Evolutionary conservation across 1,284 basidiomycete species (phyloP).

Genomic region (Agroathelia rolfsii): DNA sequence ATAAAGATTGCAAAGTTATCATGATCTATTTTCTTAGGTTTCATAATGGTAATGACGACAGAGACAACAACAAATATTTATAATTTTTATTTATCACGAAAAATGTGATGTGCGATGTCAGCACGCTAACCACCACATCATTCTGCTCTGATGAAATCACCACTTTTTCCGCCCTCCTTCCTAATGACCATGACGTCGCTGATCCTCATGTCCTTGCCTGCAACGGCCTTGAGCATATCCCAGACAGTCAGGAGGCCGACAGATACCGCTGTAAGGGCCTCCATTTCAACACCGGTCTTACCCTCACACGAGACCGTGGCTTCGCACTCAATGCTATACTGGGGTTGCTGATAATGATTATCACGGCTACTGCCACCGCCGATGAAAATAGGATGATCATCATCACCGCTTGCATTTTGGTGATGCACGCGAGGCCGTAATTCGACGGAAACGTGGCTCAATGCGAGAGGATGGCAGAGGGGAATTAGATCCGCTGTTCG

Average conservation of each 20-base stretch:
- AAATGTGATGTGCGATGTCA: too few species aligned
- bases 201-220: conserved; percentile 76
- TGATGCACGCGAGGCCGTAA: conserved; percentile 7
- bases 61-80: too few species aligned
- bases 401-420: conserved; percentile 3
- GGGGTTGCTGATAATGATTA: conserved; percentile 10
- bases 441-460: conserved; percentile 64
- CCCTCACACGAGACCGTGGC: conserved; percentile 68
- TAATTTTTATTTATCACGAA: too few species aligned
- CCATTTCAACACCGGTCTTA: conserved; percentile 89
- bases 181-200: conserved; percentile 52
- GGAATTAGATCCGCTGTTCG: conserved; percentile 77
- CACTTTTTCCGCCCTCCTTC: conserved; percentile 71
- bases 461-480: conserved; percentile 71
- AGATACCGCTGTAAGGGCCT: conserved; percentile 79
- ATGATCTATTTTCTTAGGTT: too few species aligned
- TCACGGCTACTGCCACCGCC: conserved; percentile 5
- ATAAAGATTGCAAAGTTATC: too few species aligned
- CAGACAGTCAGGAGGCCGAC: conserved; percentile 77
- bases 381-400: conserved; percentile 5
- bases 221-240: conserved; percentile 90
- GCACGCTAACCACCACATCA: not conserved
- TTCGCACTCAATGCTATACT: conserved; percentile 50
- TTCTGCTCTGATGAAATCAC: conserved; percentile 38
- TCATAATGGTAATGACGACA: too few species aligned